Base-by-base conservation (phyloP, 805 yeast genomes). In the Hanseniaspora mollemarum region DNA sequence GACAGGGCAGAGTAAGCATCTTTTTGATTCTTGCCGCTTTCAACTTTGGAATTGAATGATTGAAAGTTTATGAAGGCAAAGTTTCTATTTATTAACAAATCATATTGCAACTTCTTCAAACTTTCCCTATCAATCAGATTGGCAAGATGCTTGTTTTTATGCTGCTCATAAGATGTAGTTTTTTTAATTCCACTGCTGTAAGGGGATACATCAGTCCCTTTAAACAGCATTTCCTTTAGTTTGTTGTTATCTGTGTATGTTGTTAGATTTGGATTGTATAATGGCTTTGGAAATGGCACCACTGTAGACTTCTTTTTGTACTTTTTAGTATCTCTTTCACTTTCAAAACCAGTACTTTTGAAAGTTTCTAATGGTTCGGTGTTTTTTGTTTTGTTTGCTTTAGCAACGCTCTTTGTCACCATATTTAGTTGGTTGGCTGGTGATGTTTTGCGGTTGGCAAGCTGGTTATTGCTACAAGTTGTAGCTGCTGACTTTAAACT, bases 261-360 rank as follows among this genome's bases (percentile, higher is more conserved):
- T 4, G 28, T 22, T 9, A 37, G 15, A n/a, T 22, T 22, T 22
- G 41, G 9, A 37, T 46, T 46, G 25, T 28, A 38, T 1, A 41
- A 24, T 10, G 50, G 50, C 16, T 46, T 31, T 1, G 50, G 50
- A 29, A 46, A 46, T 3, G 50, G 36, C 15, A 46, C 26, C 22
- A 22, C 29, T 7, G 31, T 46, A 15, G 3, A 16, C 18, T 39
- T 38, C 15, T 36, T 26, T 37, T 37, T 21, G 7, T 7, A 8
- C 5, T 35, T 18, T 8, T 8, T 22, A 35, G 4, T 35, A 18
- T 4, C 15, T 22, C 18, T 12, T 37, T 22, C 28, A 37, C 28
- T 22, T 8, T 7, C 4, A 37, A 12, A 3, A 13, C 22, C n/a
- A 21, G 13, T 10, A 9, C 22, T 22, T 22, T 12, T 15, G 10